A percentile compares a stretch with the other conserved stretches of the same genome.
Evolutionary conservation across 2,329 filamentous ascomycete genomes (phyloP).

Genomic region (Periconia digitata): DNA sequence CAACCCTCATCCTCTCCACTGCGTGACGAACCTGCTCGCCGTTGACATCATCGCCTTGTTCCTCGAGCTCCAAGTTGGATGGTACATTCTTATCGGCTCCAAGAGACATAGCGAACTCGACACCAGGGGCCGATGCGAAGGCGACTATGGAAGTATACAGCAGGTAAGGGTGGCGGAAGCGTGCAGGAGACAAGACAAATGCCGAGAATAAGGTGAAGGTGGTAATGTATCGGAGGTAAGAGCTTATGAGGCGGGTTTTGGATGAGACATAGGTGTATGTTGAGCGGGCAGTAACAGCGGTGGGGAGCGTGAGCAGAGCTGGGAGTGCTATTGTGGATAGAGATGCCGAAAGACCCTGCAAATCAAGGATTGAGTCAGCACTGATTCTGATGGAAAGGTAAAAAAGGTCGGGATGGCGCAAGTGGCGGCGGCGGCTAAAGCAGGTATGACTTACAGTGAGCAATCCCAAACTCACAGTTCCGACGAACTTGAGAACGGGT

Average conservation of each 20-base stretch:
- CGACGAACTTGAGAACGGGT: conserved; percentile 86
- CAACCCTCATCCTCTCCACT: conserved; percentile 45
- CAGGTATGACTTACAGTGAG: conserved; percentile 68
- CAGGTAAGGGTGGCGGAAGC: conserved; percentile 82
- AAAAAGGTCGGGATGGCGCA: conserved; percentile 4
- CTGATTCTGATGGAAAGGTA: conserved; percentile 1
- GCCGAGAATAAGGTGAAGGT: conserved; percentile 74
- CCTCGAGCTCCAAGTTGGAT: conserved; percentile 29
- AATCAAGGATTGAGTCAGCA: not conserved
- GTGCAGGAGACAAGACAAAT: conserved; percentile 73
- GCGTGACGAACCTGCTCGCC: conserved; percentile 52
- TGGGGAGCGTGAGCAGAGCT: conserved; percentile 76
- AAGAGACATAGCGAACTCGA: conserved; percentile 39
- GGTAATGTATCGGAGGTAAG: conserved; percentile 69
- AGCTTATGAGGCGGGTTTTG: conserved; percentile 54
- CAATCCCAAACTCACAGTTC: conserved; percentile 84
- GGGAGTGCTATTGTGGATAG: conserved; percentile 77
- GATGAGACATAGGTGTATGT: conserved; percentile 61
- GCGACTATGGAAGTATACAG: conserved; percentile 78
- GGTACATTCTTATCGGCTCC: conserved; percentile 24
- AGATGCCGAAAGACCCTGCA: conserved; percentile 84
- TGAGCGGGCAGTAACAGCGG: conserved; percentile 69
- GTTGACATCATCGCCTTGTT: conserved; percentile 48
- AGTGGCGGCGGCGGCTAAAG: conserved; percentile 19
- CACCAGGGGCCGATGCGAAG: conserved; percentile 46